phyloP scores from a whole-genome alignment of 2,329 filamentous ascomycete genomes.

The Neonectria coccinea region DNA sequence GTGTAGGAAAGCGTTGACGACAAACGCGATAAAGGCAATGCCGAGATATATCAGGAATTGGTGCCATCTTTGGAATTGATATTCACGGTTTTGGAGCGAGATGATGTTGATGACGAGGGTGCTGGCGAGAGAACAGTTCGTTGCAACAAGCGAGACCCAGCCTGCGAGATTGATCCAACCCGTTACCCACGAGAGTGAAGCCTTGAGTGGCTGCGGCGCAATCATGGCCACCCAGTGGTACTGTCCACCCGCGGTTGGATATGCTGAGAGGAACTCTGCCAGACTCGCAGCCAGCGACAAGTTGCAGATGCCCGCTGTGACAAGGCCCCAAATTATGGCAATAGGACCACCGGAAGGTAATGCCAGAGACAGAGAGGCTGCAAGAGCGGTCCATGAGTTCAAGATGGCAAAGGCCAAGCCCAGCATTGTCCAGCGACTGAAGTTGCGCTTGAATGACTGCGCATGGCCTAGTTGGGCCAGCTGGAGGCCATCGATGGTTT shows the following conservation, averaged over 20 bases:
- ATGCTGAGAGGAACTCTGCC: conserved; percentile 76
- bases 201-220: conserved; percentile 34
- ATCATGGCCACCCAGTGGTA: conserved; percentile 77
- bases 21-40: conserved; percentile 45
- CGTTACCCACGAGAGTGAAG: conserved; percentile 48
- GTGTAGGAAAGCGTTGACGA: conserved; percentile 48
- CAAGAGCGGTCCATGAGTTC: conserved; percentile 61
- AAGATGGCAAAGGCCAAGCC: conserved; percentile 60
- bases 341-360: conserved; percentile 72
- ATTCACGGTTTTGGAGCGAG: conserved; percentile 68
- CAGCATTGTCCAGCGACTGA: conserved; percentile 50
- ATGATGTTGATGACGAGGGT: conserved; percentile 75
- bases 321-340: conserved; percentile 74
- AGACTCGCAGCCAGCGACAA: conserved; percentile 70
- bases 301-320: conserved; percentile 51
- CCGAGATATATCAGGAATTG: conserved; percentile 69
- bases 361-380: conserved; percentile 58
- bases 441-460: conserved; percentile 26
- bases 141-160: conserved; percentile 74
- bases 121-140: conserved; percentile 74
- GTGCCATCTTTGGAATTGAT: conserved; percentile 71
- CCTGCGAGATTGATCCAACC: conserved; percentile 76
- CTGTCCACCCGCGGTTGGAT: conserved; percentile 68
- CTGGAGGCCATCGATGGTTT: conserved; percentile 18
- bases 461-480: conserved; percentile 25